phyloP scores from a whole-genome alignment of 2,329 filamentous ascomycete species.

The Fusarium zealandicum region DNA sequence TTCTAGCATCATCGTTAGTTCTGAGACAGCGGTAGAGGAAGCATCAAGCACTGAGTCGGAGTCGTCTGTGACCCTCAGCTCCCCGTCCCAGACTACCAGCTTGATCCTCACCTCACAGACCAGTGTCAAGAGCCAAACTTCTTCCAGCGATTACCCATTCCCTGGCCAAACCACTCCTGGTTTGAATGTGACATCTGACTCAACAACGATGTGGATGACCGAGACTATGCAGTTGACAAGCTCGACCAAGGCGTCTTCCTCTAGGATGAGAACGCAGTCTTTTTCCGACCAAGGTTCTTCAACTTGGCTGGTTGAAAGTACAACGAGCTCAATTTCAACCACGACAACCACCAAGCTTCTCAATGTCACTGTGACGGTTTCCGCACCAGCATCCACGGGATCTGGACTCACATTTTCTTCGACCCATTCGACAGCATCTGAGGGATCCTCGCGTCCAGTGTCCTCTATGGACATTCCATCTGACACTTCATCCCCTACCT shows the following conservation, averaged over 20 bases:
- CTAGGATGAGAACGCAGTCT: background rate
- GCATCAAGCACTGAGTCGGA: background rate
- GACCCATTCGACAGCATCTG: background rate
- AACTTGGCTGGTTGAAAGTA: background rate
- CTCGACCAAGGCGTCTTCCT: background rate
- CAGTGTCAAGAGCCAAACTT: background rate
- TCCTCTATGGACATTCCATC: conserved; percentile 1
- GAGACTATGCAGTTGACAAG: background rate
- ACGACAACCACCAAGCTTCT: conserved; percentile 25
- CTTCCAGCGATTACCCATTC: background rate
- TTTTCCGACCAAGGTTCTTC: background rate
- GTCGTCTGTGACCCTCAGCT: background rate
- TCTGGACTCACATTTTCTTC: background rate
- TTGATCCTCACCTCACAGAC: background rate
- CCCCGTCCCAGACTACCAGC: background rate
- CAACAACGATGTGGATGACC: background rate
- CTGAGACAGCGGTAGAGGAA: background rate
- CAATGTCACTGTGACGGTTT: conserved; percentile 23
- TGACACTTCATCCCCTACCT: background rate
- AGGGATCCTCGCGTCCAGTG: background rate
- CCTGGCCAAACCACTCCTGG: background rate
- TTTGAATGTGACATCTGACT: background rate
- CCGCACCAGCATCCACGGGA: background rate
- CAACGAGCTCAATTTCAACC: background rate
- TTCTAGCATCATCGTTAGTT: background rate